A percentile compares a stretch with the other conserved stretches of the same genome.
These are phyloP conservation scores for Hypoxylon sp. DNA, from an alignment of 2,329 filamentous ascomycete genomes.

Conservation along the genomic window DNA sequence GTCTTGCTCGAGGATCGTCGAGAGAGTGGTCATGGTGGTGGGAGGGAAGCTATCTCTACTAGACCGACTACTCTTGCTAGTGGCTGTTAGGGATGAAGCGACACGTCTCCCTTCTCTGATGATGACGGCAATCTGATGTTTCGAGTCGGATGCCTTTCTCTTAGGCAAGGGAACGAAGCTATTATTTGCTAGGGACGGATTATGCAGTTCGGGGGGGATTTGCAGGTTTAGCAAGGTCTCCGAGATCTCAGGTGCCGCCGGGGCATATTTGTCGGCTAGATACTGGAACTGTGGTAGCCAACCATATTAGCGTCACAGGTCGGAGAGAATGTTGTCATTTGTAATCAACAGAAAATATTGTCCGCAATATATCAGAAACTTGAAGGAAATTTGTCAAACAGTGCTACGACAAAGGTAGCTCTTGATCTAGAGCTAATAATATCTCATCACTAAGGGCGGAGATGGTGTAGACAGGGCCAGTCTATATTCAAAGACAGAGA, in stretches of 20 bases:
- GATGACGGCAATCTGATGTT: conserved; percentile 73
- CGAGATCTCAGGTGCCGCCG: conserved; percentile 75
- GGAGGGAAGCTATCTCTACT: conserved; percentile 65
- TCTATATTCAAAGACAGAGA: conserved; percentile 47
- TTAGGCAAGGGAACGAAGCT: conserved; percentile 69
- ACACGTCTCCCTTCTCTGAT: conserved; percentile 75
- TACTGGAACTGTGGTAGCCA: conserved; percentile 69
- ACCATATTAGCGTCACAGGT: conserved; percentile 38
- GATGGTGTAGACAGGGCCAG: conserved; percentile 4
- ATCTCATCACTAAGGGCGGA: conserved; percentile 59
- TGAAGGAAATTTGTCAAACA: conserved; percentile 72
- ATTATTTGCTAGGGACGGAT: conserved; percentile 64
- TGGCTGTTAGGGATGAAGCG: conserved; percentile 65
- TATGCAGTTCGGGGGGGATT: conserved; percentile 68
- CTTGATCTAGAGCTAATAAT: conserved; percentile 87
- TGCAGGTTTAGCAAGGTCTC: conserved; percentile 77
- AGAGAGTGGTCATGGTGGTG: conserved; percentile 69
- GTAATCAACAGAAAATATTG: conserved; percentile 23
- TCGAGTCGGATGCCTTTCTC: conserved; percentile 62
- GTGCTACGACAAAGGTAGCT: conserved; percentile 70
- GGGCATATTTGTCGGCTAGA: conserved; percentile 77
- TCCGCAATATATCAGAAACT: conserved; percentile 58
- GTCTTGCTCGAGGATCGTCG: conserved; percentile 84
- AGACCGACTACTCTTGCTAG: conserved; percentile 67
- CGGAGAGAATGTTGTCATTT: conserved; percentile 9